These are phyloP conservation scores for Penicilliopsis zonata DNA, from an alignment of 495 filamentous ascomycete genomes.

Conservation along the genomic window DNA sequence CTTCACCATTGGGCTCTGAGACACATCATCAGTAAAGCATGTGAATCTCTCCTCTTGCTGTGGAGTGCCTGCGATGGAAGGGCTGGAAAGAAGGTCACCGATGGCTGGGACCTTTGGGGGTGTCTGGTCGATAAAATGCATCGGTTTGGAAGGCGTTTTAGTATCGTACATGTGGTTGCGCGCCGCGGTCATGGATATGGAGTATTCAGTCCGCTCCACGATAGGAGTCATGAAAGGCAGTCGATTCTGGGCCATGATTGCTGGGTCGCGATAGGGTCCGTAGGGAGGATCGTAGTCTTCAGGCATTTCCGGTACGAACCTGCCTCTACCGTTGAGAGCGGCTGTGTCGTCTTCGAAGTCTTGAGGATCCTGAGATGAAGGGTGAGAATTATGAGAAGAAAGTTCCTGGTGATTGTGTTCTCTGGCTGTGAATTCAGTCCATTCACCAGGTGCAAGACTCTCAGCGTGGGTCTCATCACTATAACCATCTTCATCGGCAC, in stretches of 20 bases:
- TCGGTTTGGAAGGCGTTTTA: constrained; percentile 62
- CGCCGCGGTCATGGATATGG: constrained; percentile 47
- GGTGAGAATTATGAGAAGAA: background rate
- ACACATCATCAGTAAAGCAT: constrained; percentile 24
- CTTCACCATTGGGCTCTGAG: constrained; percentile 37
- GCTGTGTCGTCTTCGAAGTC: background rate
- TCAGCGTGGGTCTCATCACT: constrained; percentile 35
- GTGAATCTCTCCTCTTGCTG: constrained; percentile 16
- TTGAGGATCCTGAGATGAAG: background rate
- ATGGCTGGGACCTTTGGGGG: constrained; percentile 17
- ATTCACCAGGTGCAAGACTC: constrained; percentile 54
- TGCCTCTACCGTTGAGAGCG: constrained; percentile 25
- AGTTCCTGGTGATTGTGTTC: too few relatives aligned
- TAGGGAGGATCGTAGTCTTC: constrained; percentile 72
- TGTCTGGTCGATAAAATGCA: constrained; percentile 11
- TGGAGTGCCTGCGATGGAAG: constrained; percentile 15
- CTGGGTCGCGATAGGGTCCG: constrained; percentile 63
- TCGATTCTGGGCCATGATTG: constrained; percentile 67
- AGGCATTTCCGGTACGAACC: constrained; percentile 59
- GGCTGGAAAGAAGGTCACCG: constrained; percentile 24
- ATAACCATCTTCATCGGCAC: constrained; percentile 35
- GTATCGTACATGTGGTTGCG: constrained; percentile 44
- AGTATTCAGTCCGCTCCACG: constrained; percentile 85
- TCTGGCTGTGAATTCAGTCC: constrained; percentile 72
- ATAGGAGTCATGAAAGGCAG: constrained; percentile 98